Evolutionary conservation across 768 basidiomycete genomes (phyloP), one percentile per base, ranked within the genome.

Genomic region (Dacryopinax primogenitus): DNA sequence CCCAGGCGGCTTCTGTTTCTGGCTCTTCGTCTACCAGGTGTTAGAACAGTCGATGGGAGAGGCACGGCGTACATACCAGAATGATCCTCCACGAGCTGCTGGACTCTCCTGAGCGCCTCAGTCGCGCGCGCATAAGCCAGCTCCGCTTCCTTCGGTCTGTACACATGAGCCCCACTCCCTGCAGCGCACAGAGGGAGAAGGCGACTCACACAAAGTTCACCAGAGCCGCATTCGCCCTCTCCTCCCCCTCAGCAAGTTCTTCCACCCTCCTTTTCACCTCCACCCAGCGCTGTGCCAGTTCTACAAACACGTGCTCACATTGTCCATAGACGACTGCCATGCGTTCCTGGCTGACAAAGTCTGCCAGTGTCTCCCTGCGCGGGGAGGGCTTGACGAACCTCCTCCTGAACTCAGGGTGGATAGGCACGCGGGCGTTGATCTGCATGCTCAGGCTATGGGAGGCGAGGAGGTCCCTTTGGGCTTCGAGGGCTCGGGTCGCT

Each of bases 321-420:
- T 63, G 68, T 18, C 73, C 70, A 26, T 69, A 45, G 34, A 75
- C 74, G 44, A 69, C 68, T 66, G 71, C 68, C 74, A 75, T 74
- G 69, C 71, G 70, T 33, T 65, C 45, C 11, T 64, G 63, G 68
- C 71, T 71, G 12, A 75, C 72, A 64, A 66, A 74, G 62, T 71
- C 73, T 15, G 66, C 73, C 63, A 75, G 37, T 0, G 68, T 73
- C 69, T 71, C 41, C 7, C 41, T 6, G 41, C 41, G 18, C 18
- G 16, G 16, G 18, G 16, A 23, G 18, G 18, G 23, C 41, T 18
- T 6, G 7, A 3, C 7, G 18, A 18, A 23, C 7, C 7, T 23
- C 41, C 16, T 44, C 7, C 41, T 15, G 41, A 44, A 15, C 18
- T 44, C 41, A 3, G 4, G 41, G 41, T 15, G 6, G 41, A 44